These are phyloP conservation scores for Blastocrithidia nonstop DNA, from an alignment of 208 protist species.

Conservation along the genomic window DNA sequence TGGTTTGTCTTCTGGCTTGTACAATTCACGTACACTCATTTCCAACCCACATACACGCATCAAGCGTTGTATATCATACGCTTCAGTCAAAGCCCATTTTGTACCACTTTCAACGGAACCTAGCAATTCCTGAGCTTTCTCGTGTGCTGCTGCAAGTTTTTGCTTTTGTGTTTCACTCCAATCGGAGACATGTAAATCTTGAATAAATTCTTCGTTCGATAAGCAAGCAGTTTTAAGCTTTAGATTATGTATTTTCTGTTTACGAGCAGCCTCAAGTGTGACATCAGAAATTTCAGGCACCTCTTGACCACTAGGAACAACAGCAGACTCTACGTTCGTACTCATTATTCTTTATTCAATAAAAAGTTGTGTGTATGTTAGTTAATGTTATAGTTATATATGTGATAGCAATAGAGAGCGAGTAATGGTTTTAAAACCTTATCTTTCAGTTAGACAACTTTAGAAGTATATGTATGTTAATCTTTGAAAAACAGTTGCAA, in stretches of 20 bases:
- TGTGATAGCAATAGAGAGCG: slow-evolving; percentile 22
- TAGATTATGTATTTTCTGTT: slow-evolving; percentile 64
- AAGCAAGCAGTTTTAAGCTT: slow-evolving; percentile 60
- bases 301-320: background rate
- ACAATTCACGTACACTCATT: slow-evolving; percentile 53
- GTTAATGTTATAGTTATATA: slow-evolving; percentile 16
- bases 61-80: slow-evolving; percentile 50
- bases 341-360: background rate
- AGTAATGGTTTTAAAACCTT: too few relatives aligned
- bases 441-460: background rate
- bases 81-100: slow-evolving; percentile 54
- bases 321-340: background rate
- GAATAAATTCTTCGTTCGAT: slow-evolving; percentile 62
- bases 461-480: background rate
- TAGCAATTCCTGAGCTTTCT: slow-evolving; percentile 57
- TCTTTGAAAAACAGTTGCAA: background rate
- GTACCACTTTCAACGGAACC: slow-evolving; percentile 40
- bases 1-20: slow-evolving; percentile 62
- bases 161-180: slow-evolving; percentile 58
- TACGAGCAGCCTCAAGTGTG: slow-evolving; percentile 11
- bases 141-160: slow-evolving; percentile 43
- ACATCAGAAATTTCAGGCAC: slow-evolving; percentile 4
- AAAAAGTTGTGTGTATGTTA: background rate
- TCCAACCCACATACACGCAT: slow-evolving; percentile 25
- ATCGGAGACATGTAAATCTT: slow-evolving; percentile 62